Conservation (phyloP, 371 early-diverging fungal species). For the Coemansia sp. region DNA sequence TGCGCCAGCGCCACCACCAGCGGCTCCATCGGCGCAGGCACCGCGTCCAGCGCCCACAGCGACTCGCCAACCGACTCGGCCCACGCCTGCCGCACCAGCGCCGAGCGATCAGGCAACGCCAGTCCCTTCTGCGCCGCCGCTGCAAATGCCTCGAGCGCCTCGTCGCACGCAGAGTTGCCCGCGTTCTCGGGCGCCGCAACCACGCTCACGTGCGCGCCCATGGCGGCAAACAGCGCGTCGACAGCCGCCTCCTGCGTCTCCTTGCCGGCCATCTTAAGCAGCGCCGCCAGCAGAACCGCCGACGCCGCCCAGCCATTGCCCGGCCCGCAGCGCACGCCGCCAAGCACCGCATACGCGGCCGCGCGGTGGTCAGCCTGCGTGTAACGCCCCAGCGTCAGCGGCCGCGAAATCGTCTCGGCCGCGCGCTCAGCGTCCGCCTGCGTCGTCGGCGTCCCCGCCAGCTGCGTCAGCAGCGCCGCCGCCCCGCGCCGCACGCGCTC, state of each 20-base stretch:
- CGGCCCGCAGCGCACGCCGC: constrained; percentile 56
- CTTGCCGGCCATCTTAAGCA: constrained; percentile 68
- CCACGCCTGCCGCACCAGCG: constrained; percentile 25
- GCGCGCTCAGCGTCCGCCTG: constrained; percentile 24
- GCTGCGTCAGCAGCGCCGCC: constrained; percentile 34
- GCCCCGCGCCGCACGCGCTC: constrained; percentile 25
- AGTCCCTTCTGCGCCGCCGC: constrained; percentile 54
- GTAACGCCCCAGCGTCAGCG: constrained; percentile 37
- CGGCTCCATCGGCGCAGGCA: constrained; percentile 16
- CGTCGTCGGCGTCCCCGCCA: constrained; percentile 17
- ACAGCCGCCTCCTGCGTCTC: constrained; percentile 78
- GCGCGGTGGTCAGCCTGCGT: constrained; percentile 60
- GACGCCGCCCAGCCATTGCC: constrained; percentile 59
- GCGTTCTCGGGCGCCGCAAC: constrained; percentile 56
- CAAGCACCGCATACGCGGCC: constrained; percentile 58
- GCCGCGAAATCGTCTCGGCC: constrained; percentile 27
- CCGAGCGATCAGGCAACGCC: constrained; percentile 49
- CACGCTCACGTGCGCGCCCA: constrained; percentile 63
- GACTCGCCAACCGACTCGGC: too few species aligned
- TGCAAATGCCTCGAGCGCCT: constrained; percentile 55
- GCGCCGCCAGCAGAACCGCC: constrained; percentile 59
- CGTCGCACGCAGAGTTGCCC: constrained; percentile 60
- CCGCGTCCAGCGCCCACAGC: neutral
- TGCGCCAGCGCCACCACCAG: constrained; percentile 52
- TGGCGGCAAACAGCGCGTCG: constrained; percentile 62